Conservation (phyloP, 2,329 filamentous ascomycete species). For the Penicillium sp. region DNA sequence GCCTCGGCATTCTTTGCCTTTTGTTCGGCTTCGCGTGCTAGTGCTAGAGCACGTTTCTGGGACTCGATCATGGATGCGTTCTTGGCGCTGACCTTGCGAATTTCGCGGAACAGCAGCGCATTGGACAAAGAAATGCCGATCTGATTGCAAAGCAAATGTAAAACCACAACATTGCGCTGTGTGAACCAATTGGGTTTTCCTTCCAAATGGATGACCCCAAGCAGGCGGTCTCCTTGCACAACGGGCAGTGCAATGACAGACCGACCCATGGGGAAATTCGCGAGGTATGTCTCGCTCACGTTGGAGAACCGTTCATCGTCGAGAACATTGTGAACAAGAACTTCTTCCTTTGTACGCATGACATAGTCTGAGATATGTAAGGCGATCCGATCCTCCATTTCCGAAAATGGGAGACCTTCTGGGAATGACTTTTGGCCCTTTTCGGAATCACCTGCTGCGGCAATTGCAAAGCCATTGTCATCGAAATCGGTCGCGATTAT, state of each 20-base stretch:
- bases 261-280: constrained; percentile 56
- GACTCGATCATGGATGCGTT: constrained; percentile 66
- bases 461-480: constrained; percentile 59
- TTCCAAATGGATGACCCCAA: constrained; percentile 63
- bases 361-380: constrained; percentile 63
- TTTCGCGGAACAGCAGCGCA: constrained; percentile 60
- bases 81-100: constrained; percentile 61
- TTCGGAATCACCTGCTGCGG: constrained; percentile 60
- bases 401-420: constrained; percentile 56
- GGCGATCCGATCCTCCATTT: constrained; percentile 58
- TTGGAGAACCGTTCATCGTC: constrained; percentile 66
- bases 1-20: constrained; percentile 66
- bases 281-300: constrained; percentile 56
- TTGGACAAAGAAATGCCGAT: constrained; percentile 65
- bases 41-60: constrained; percentile 61
- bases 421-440: constrained; percentile 54
- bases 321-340: constrained; percentile 62
- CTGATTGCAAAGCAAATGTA: constrained; percentile 62
- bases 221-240: constrained; percentile 57
- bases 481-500: constrained; percentile 62
- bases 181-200: constrained; percentile 64
- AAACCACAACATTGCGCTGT: constrained; percentile 54
- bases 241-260: constrained; percentile 64
- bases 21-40: constrained; percentile 61
- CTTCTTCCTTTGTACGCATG: constrained; percentile 61